These are phyloP conservation scores for Zymoseptoria brevis DNA, from an alignment of 2,329 filamentous ascomycete genomes.

Conservation along the genomic window DNA sequence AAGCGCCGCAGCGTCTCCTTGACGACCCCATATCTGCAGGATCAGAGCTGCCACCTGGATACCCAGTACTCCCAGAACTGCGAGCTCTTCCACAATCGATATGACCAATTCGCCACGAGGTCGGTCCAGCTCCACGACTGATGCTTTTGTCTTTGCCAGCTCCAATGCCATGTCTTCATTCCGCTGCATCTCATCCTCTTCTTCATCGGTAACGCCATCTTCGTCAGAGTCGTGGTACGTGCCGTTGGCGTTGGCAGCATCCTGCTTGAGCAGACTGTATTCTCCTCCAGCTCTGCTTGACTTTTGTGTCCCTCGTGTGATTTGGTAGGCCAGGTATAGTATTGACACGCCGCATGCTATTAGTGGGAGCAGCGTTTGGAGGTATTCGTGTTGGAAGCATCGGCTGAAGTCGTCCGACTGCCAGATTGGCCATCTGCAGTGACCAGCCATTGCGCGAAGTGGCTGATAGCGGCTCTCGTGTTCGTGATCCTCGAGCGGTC, in stretches of 20 bases:
- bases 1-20: constrained; percentile 52
- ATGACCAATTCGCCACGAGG: constrained; percentile 66
- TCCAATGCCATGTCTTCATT: constrained; percentile 49
- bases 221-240: constrained; percentile 9
- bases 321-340: constrained; percentile 54
- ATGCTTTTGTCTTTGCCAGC: constrained; percentile 44
- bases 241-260: constrained; percentile 16
- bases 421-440: constrained; percentile 53
- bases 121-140: constrained; percentile 61
- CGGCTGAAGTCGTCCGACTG: constrained; percentile 52
- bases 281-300: constrained; percentile 29
- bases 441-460: constrained; percentile 37
- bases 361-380: constrained; percentile 73
- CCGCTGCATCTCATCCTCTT: constrained; percentile 50
- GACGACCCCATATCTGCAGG: constrained; percentile 48
- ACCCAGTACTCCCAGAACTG: constrained; percentile 62
- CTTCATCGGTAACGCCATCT: constrained; percentile 29
- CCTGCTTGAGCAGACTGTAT: constrained; percentile 49
- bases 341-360: constrained; percentile 63
- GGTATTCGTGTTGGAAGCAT: constrained; percentile 61
- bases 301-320: constrained; percentile 37
- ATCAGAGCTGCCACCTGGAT: constrained; percentile 60
- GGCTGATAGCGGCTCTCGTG: neutral
- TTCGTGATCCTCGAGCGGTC: neutral
- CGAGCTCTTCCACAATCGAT: constrained; percentile 65